Base-by-base conservation (phyloP, 202 grass and related monocot genomes). In the Saccharum hybrid region DNA sequence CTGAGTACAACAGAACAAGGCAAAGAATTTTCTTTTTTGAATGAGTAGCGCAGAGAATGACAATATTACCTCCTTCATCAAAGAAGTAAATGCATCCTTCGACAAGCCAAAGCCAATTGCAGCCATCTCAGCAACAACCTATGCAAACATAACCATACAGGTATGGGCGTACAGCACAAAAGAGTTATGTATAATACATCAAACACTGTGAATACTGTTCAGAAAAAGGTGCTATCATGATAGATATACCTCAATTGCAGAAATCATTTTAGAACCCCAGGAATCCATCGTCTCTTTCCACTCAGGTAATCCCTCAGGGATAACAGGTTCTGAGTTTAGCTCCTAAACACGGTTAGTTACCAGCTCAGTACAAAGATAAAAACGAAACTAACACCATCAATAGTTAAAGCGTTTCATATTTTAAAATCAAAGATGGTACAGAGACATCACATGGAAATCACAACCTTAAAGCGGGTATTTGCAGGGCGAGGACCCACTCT, bases 71-170 rank as follows among this genome's bases (percentile, higher is more conserved):
- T 94, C 88, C 75, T 96, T 96, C 96, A 99, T 99, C 86, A 96
- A 91, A 86, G 91, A 94, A 87, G 89, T 96, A 77, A 99, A 99
- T 86, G 91, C 88, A 83, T 94, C 91, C 79, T 94, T 96, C 46
- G 81, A 57, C 86, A 99, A 83, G 30, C 86, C 91, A 89, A 99
- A 96, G 80, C 96, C 96, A 81, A 94, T 90, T 52, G 91, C 89
- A 80, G 93, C 96, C 91, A 99, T 99, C 86, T 99, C 96, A 72
- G 96, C 91, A 81, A 99, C 96, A 76, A 86, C 88, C 96, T 99
- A 71, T 5, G 16, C 38, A 81, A 75, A 74, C 6, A 37, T 56
- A 81, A 75, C 37, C 82, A 40, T 71, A 78, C 56, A 60, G n/a
- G 19, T 21, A 0, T 57, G 54, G 54, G 19, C 6, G 2, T 56